Evolutionary conservation across 768 basidiomycete genomes (phyloP).

Genomic region (Suillus discolor): DNA sequence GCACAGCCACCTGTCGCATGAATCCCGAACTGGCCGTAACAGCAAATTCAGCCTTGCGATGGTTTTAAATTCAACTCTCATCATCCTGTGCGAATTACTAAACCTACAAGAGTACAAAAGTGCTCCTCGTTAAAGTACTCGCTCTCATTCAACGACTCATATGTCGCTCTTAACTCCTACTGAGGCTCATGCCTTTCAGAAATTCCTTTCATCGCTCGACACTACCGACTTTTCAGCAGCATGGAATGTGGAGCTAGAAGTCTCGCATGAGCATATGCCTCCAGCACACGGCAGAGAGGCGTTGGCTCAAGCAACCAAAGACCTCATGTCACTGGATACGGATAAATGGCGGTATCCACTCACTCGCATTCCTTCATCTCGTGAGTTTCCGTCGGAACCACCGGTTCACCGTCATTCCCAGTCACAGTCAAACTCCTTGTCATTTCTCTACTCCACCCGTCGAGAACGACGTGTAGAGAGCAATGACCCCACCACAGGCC

Average conservation of each 20-base stretch:
- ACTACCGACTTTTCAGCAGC: slow-evolving; percentile 43
- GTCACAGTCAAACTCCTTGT: slow-evolving; percentile 19
- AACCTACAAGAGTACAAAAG: background rate
- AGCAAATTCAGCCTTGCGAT: slow-evolving; percentile 17
- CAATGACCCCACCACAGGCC: background rate
- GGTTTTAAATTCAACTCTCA: slow-evolving; percentile 8
- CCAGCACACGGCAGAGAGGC: slow-evolving; percentile 61
- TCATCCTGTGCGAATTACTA: background rate
- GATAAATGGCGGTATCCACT: slow-evolving; percentile 40
- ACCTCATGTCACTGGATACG: slow-evolving; percentile 73
- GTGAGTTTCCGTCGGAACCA: slow-evolving; percentile 11
- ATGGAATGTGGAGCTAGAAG: slow-evolving; percentile 45
- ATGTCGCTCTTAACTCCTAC: slow-evolving; percentile 69
- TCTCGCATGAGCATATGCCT: slow-evolving; percentile 47
- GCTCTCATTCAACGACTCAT: background rate
- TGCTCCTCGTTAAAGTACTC: background rate
- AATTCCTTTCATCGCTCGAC: slow-evolving; percentile 63
- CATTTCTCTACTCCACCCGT: slow-evolving; percentile 21
- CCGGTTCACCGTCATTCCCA: slow-evolving; percentile 20
- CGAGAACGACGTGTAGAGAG: slow-evolving; percentile 20
- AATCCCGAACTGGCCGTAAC: slow-evolving; percentile 17
- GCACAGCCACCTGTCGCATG: slow-evolving; percentile 32
- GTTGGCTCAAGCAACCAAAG: slow-evolving; percentile 78
- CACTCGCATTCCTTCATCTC: slow-evolving; percentile 6
- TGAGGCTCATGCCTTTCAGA: slow-evolving; percentile 69